Base-by-base conservation (phyloP, 2,329 filamentous ascomycete genomes). In the Leptographium radiaticola region DNA sequence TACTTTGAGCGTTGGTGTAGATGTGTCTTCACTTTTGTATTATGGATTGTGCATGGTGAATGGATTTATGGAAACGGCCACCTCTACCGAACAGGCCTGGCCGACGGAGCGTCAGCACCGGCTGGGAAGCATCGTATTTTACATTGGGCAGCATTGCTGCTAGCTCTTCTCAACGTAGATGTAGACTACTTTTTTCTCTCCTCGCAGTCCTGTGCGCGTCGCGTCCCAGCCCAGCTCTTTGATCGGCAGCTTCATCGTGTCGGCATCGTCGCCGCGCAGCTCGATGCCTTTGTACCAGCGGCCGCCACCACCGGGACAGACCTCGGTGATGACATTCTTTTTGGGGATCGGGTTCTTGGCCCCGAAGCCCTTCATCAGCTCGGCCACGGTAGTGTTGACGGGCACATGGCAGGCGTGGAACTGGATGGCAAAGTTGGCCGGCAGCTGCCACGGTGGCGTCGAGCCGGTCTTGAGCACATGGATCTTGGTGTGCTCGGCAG, bases 301-400 rank as follows among this genome's bases (percentile, higher is more conserved):
- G 0, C 80, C 81, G 30, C 74, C 72, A 0, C 76, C 77, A 4
- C 74, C 76, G 40, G 74, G 69, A 33, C 75, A 68, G 6, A 82
- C 67, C 66, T 83, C 80, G 48, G 73, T 75, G 58, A 83, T 71
- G 55, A 68, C 69, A 60, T 86, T 82, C 62, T 77, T 77, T 60
- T 72, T 72, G 0, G 72, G 60, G 0, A 65, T 60, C 0, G 70
- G 62, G 59, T 83, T 81, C 7, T 63, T 66, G 43, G 77, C 79
- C 0, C 81, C 81, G 39, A 84, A 76, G 0, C 79, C 75, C 57
- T 72, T 69, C 60, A 86, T 70, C 15, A 86, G 64, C 52, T 83
- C 76, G 0, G 67, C 73, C 13, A 84, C 63, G 0, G 73, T 78
- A 1, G 74, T 75, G 52, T 68, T 73, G 39, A 68, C 68, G 0